A percentile compares a stretch with the other conserved stretches of the same genome.
Conservation (phyloP, 768 basidiomycete species). For the Russula compacta region DNA sequence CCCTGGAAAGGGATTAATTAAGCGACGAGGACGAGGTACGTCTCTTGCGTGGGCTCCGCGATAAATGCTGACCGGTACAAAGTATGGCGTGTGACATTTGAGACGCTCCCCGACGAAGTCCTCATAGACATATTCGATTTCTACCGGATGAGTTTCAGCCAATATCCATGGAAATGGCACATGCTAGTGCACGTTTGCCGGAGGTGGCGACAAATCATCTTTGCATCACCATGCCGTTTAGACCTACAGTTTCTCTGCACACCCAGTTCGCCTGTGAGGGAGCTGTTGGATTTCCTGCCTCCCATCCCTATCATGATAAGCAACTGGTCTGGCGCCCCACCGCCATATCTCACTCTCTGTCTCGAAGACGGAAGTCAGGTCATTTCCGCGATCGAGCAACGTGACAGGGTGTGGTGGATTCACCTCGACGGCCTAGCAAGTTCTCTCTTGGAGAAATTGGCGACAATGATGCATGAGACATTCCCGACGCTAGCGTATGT, state of each 20-base stretch:
- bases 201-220: slow-evolving; percentile 2
- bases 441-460: neutral
- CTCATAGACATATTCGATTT: slow-evolving; percentile 8
- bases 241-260: neutral
- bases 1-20: neutral
- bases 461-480: neutral
- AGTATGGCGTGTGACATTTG: neutral
- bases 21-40: neutral
- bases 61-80: neutral
- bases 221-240: neutral
- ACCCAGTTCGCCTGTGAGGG: neutral
- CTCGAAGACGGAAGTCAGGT: neutral
- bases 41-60: too few species aligned
- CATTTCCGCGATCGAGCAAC: neutral
- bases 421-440: neutral
- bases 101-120: slow-evolving; percentile 2
- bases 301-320: neutral
- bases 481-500: neutral
- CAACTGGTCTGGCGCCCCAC: neutral
- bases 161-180: neutral
- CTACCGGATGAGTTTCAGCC: neutral
- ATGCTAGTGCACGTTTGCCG: neutral
- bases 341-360: neutral
- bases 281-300: neutral
- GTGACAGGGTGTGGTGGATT: neutral